Evolutionary conservation across 208 protist genomes (phyloP).

Genomic region (Wallacemonas collosoma): DNA sequence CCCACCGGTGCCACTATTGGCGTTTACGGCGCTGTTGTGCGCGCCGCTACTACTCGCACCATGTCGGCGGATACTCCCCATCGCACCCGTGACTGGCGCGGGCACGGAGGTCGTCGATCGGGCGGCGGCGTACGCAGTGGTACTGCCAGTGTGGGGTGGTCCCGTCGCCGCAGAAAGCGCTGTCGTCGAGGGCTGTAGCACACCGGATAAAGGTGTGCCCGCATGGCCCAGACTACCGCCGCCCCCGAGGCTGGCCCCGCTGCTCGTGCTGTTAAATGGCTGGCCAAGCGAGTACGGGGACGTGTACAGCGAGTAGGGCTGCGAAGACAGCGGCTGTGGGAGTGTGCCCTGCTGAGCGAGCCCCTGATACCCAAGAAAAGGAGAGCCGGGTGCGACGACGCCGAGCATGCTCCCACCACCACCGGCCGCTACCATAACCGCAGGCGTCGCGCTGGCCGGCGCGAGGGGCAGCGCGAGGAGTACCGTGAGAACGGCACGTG

Average conservation of each 20-base stretch:
- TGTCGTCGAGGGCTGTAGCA: not conserved
- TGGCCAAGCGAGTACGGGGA: not conserved
- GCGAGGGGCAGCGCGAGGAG: conserved; percentile 12
- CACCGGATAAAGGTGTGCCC: not conserved
- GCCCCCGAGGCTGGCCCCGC: too few species aligned
- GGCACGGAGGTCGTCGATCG: not conserved
- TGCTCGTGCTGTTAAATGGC: not conserved
- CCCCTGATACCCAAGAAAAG: not conserved
- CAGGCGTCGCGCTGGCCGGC: not conserved
- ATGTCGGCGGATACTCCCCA: too few species aligned
- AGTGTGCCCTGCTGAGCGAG: not conserved
- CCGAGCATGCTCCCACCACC: not conserved
- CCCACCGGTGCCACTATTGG: too few species aligned
- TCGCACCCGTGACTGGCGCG: conserved; percentile 1
- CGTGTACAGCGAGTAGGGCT: not conserved
- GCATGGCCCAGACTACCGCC: too few species aligned
- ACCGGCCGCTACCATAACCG: not conserved
- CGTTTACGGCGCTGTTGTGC: not conserved
- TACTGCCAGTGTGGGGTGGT: not conserved
- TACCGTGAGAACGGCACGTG: conserved; percentile 7
- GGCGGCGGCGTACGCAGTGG: not conserved
- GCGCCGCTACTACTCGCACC: not conserved
- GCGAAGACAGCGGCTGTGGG: not conserved
- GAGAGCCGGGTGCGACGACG: not conserved
- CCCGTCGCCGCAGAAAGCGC: not conserved